A percentile compares a stretch with the other conserved stretches of the same genome.
These are phyloP conservation scores for Pythium apleroticum DNA, from an alignment of 352 stramenopile species.

Conservation along the genomic window DNA sequence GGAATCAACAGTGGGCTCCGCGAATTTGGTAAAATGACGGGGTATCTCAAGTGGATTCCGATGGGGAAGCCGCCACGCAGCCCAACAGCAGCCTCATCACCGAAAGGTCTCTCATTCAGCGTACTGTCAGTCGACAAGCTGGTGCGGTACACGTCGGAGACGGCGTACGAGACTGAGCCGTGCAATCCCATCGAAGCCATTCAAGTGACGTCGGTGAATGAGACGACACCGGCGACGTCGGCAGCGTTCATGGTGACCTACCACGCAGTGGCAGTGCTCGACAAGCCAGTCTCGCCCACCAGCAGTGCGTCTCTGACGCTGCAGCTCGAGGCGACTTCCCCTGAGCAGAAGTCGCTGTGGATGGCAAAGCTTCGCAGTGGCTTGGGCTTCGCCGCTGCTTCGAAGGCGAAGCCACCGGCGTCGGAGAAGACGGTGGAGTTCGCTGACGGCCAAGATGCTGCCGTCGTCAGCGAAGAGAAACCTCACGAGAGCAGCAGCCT, in stretches of 20 bases:
- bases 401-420: not conserved
- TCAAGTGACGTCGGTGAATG: constrained; percentile 29
- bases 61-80: not conserved
- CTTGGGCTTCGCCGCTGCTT: constrained; percentile 27
- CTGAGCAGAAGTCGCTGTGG: constrained; percentile 55
- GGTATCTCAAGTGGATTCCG: constrained; percentile 39
- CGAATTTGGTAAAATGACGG: constrained; percentile 45
- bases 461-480: not conserved
- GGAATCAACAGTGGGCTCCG: constrained; percentile 37
- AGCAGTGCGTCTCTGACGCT: constrained; percentile 10
- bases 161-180: constrained; percentile 38
- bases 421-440: not conserved
- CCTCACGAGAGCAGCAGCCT: constrained; percentile 12
- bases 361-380: constrained; percentile 53
- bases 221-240: not conserved
- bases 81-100: not conserved
- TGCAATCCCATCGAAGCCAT: constrained; percentile 38
- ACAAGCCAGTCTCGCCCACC: not conserved
- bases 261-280: not conserved
- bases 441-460: not conserved
- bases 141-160: constrained; percentile 43
- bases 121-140: constrained; percentile 57
- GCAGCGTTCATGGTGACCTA: constrained; percentile 13
- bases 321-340: constrained; percentile 35
- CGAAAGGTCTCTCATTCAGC: constrained; percentile 32